These are phyloP conservation scores for Fragaria iinumae DNA, from an alignment of 306 rosid species.

Conservation along the genomic window DNA sequence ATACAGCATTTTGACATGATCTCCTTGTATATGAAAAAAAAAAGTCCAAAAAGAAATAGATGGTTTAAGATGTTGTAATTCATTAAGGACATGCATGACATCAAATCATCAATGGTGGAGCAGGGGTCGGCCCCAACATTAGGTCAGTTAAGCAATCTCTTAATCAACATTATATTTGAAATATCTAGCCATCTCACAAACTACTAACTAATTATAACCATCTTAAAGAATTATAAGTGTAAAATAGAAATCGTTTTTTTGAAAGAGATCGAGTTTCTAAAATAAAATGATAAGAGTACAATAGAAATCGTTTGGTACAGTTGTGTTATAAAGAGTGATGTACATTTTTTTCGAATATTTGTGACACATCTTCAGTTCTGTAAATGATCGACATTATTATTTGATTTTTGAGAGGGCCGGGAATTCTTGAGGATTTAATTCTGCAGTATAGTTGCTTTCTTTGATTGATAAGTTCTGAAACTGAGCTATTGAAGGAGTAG, in stretches of 20 bases:
- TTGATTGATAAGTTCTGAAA: slow-evolving; percentile 3
- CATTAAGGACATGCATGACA: neutral
- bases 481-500: neutral
- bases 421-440: neutral
- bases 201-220: neutral
- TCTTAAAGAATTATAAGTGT: neutral
- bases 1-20: accelerated
- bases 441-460: slow-evolving; percentile 1
- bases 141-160: slow-evolving; percentile 5
- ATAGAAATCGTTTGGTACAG: neutral
- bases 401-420: neutral
- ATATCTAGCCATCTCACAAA: neutral
- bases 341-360: neutral
- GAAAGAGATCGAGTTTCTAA: neutral
- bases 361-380: neutral
- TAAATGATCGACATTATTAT: neutral
- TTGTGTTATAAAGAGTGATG: neutral
- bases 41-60: neutral
- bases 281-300: neutral
- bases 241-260: too few relatives aligned
- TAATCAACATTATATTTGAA: neutral
- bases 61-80: neutral
- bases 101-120: neutral
- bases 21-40: too few relatives aligned
- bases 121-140: neutral